phyloP scores from a whole-genome alignment of 345 rosid species.

The Salix exigua region DNA sequence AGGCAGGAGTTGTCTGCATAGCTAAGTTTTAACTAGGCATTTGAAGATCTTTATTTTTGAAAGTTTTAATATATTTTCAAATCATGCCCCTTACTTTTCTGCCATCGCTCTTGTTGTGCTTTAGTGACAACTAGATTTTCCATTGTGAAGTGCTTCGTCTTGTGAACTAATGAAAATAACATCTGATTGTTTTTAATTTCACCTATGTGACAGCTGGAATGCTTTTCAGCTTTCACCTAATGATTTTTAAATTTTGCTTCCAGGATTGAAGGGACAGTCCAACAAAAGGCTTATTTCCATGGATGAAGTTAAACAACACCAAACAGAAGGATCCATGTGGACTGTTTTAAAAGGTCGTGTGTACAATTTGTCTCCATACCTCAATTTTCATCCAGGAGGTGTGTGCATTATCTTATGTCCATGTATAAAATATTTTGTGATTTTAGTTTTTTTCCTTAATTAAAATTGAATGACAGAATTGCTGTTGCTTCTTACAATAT shows the following conservation, averaged over 20 bases:
- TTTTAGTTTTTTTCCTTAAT: background rate
- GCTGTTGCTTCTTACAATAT: background rate
- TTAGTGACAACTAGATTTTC: background rate
- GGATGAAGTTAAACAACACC: constrained; percentile 74
- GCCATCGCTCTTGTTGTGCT: background rate
- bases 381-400: constrained; percentile 98
- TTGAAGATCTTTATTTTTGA: background rate
- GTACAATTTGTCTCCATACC: constrained; percentile 79
- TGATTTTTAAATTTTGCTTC: background rate
- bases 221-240: background rate
- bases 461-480: background rate
- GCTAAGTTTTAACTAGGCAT: background rate
- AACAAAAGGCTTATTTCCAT: constrained; percentile 65
- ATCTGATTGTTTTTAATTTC: background rate
- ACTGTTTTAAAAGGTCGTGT: constrained; percentile 83
- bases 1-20: background rate
- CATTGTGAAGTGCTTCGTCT: background rate
- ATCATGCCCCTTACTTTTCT: no score
- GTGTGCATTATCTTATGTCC: constrained; percentile 9
- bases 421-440: background rate
- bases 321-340: constrained; percentile 82
- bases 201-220: background rate
- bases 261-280: constrained; percentile 83
- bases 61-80: no score
- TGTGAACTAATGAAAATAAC: background rate